Conservation (phyloP, 371 early-diverging fungal species). For the Lichtheimia ornata region DNA sequence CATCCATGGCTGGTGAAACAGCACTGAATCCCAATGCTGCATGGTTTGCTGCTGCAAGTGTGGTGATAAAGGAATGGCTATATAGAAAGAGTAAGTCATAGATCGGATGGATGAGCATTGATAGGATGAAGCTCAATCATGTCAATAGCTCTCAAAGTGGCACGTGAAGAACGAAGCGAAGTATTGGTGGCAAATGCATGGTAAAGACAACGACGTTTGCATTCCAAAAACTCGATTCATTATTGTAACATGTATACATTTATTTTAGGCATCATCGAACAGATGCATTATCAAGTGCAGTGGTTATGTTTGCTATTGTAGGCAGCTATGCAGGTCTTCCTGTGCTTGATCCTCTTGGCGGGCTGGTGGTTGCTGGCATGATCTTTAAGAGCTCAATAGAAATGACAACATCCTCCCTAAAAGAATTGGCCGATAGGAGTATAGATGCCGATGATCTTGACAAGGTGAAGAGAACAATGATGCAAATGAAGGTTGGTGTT, state of each 20-base stretch:
- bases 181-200: slow-evolving; percentile 77
- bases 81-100: slow-evolving; percentile 57
- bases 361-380: slow-evolving; percentile 63
- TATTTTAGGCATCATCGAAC: slow-evolving; percentile 67
- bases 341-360: slow-evolving; percentile 68
- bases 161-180: slow-evolving; percentile 56
- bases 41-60: slow-evolving; percentile 70
- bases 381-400: slow-evolving; percentile 58
- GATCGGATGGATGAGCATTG: neutral
- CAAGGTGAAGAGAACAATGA: slow-evolving; percentile 15
- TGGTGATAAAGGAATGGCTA: slow-evolving; percentile 65
- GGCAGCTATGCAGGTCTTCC: slow-evolving; percentile 67
- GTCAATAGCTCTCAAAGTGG: slow-evolving; percentile 61
- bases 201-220: slow-evolving; percentile 18
- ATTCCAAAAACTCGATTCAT: neutral
- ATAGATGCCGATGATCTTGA: slow-evolving; percentile 16
- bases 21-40: slow-evolving; percentile 69
- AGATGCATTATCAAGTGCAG: slow-evolving; percentile 66
- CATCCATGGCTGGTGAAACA: slow-evolving; percentile 12
- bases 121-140: neutral
- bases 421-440: slow-evolving; percentile 49
- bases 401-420: slow-evolving; percentile 43
- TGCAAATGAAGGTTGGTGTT: slow-evolving; percentile 26
- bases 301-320: slow-evolving; percentile 62
- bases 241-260: neutral